A percentile compares a stretch with the other conserved stretches of the same genome.
Evolutionary conservation across 2,329 filamentous ascomycete species (phyloP).

Genomic region (Penicillium sp.): DNA sequence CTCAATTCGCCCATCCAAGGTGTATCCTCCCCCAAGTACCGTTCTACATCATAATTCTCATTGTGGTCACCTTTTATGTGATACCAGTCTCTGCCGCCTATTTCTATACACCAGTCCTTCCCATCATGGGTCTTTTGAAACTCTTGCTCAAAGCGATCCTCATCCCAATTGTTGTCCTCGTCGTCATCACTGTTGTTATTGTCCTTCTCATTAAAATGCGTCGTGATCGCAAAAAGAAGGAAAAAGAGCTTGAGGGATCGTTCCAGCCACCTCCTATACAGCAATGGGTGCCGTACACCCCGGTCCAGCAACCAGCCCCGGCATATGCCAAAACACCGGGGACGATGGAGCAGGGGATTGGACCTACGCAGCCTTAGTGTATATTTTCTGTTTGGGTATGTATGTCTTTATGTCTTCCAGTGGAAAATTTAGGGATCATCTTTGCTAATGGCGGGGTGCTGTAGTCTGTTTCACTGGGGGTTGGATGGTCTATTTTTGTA

Average conservation of each 20-base stretch:
- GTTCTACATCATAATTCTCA: not conserved
- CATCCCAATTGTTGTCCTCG: conserved; percentile 14
- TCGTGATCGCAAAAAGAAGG: conserved; percentile 10
- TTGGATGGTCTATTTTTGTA: not conserved
- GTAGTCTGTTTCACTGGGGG: not conserved
- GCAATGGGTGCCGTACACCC: conserved; percentile 13
- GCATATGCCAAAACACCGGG: conserved; percentile 7
- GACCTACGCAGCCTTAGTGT: not conserved
- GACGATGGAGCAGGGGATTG: conserved; percentile 11
- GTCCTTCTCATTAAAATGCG: conserved; percentile 11
- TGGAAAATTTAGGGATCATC: not conserved
- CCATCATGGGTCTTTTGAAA: conserved; percentile 16
- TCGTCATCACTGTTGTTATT: conserved; percentile 6
- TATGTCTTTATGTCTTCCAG: not conserved
- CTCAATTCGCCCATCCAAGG: not conserved
- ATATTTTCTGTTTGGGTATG: not conserved
- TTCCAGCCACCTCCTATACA: conserved; percentile 15
- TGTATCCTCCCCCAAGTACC: not conserved
- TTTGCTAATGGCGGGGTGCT: not conserved
- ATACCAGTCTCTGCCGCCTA: not conserved
- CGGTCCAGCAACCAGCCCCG: conserved; percentile 14
- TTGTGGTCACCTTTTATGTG: not conserved
- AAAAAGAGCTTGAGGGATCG: conserved; percentile 3
- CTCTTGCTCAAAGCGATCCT: conserved; percentile 18
- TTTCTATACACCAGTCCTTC: not conserved